Percentiles rank a stretch among this genome's conserved stretches.
phyloP scores from a whole-genome alignment of 768 basidiomycete genomes.

The Leccinum fibrillosum region DNA sequence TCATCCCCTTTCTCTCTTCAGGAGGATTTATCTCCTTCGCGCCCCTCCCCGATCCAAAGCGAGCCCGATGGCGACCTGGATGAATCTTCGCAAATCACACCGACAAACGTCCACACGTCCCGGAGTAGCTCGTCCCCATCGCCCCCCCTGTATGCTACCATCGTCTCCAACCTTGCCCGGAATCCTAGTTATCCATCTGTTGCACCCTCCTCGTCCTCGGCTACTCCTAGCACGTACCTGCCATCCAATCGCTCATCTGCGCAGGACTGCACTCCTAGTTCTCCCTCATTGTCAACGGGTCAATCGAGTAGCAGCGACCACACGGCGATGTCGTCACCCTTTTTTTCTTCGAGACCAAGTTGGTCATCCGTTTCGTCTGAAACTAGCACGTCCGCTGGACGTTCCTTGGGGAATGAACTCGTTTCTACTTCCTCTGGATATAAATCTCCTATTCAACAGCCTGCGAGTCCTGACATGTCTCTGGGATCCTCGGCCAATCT shows the following conservation, averaged over 20 bases:
- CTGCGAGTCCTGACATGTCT: slow-evolving; percentile 26
- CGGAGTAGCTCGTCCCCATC: slow-evolving; percentile 10
- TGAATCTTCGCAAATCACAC: slow-evolving; percentile 1
- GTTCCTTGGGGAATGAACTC: slow-evolving; percentile 16
- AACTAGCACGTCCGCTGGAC: slow-evolving; percentile 7
- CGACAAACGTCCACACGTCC: slow-evolving; percentile 6
- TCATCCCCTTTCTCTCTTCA: slow-evolving; percentile 17
- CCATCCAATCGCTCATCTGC: slow-evolving; percentile 13
- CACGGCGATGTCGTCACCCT: slow-evolving; percentile 5
- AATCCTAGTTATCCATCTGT: slow-evolving; percentile 10
- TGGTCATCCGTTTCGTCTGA: slow-evolving; percentile 29
- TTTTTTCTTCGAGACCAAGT: slow-evolving; percentile 17
- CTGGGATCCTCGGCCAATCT: slow-evolving; percentile 11
- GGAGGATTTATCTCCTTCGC: slow-evolving; percentile 29
- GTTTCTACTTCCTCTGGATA: slow-evolving; percentile 6
- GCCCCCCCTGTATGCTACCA: slow-evolving; percentile 25
- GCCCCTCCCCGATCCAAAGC: slow-evolving; percentile 19
- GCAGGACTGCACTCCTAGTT: slow-evolving; percentile 9
- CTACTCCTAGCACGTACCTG: slow-evolving; percentile 3
- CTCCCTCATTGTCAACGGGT: slow-evolving; percentile 14
- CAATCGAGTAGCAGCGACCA: slow-evolving; percentile 17
- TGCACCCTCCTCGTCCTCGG: slow-evolving; percentile 4
- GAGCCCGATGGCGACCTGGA: slow-evolving; percentile 4
- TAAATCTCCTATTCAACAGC: slow-evolving; percentile 17
- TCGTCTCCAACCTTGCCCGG: slow-evolving; percentile 20